Evolutionary conservation across 2,329 filamentous ascomycete species (phyloP).

Genomic region (Exserohilum turcica): DNA sequence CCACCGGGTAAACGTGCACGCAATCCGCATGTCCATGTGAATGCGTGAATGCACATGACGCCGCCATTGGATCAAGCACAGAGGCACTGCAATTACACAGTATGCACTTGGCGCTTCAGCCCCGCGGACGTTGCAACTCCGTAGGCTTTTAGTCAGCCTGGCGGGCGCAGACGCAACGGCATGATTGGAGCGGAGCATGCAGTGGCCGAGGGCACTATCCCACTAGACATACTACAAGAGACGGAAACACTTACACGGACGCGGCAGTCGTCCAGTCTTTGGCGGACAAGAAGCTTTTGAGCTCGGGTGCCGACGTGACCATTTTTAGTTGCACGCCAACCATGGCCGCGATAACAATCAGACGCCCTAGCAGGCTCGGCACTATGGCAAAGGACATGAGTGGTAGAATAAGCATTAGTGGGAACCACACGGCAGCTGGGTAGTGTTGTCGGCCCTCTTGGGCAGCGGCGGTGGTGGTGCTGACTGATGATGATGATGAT

Average conservation of each 20-base stretch:
- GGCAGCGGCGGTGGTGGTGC: conserved; percentile 7
- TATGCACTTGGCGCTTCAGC: not conserved
- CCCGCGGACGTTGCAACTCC: not conserved
- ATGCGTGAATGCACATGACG: not conserved
- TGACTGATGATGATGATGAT: too few relatives aligned
- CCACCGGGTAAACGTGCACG: conserved; percentile 16
- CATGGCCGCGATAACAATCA: conserved; percentile 49
- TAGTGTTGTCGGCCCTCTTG: conserved; percentile 21
- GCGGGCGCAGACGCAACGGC: not conserved
- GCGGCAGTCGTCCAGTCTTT: conserved; percentile 49
- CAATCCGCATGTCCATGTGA: not conserved
- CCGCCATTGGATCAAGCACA: not conserved
- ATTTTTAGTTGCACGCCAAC: conserved; percentile 44
- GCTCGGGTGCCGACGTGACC: conserved; percentile 40
- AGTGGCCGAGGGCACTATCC: not conserved
- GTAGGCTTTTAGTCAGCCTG: not conserved
- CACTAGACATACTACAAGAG: conserved; percentile 10
- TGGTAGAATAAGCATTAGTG: conserved; percentile 48
- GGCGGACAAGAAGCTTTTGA: conserved; percentile 43
- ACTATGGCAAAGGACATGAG: conserved; percentile 52
- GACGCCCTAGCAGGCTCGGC: conserved; percentile 48
- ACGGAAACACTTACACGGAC: conserved; percentile 45
- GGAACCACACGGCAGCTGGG: conserved; percentile 41
- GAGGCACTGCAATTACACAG: not conserved
- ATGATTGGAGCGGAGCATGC: not conserved